Evolutionary conservation across 169 alveolate species (phyloP).

Genomic region (Pseudocohnilembus persalinus): DNA sequence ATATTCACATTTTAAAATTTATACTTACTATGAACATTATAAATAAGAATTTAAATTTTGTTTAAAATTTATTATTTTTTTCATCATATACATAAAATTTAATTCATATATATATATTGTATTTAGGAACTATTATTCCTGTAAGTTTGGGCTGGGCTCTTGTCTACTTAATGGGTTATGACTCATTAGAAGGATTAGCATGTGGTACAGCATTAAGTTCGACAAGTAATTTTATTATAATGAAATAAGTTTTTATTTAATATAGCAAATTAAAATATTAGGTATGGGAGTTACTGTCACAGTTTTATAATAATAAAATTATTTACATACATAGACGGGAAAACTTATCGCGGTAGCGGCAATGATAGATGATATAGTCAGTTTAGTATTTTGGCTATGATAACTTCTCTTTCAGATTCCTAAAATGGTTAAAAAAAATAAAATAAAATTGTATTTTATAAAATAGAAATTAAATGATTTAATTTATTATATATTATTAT

Average conservation of each 20-base stretch:
- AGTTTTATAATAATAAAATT: not conserved
- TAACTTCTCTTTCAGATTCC: not conserved
- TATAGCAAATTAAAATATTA: too few species aligned
- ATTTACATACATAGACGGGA: not conserved
- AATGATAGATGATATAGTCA: not conserved
- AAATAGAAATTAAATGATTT: not conserved
- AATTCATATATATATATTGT: too few species aligned
- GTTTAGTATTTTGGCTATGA: not conserved
- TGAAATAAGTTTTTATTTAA: too few species aligned
- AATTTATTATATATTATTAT: too few species aligned
- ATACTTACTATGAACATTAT: too few species aligned
- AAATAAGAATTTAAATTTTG: too few species aligned
- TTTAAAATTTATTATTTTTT: too few species aligned
- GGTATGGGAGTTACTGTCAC: not conserved
- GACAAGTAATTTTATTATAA: not conserved
- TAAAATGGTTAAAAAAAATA: not conserved
- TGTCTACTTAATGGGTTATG: not conserved
- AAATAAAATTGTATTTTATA: too few species aligned
- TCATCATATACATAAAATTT: too few species aligned
- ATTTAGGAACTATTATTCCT: not conserved
- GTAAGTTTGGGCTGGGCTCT: not conserved
- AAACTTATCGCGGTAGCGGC: not conserved
- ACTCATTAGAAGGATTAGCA: not conserved
- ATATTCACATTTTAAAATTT: too few species aligned
- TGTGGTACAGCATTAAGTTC: not conserved